Evolutionary conservation across 148 eudicot species (phyloP).

Genomic region (Hydrangea macrophylla): DNA sequence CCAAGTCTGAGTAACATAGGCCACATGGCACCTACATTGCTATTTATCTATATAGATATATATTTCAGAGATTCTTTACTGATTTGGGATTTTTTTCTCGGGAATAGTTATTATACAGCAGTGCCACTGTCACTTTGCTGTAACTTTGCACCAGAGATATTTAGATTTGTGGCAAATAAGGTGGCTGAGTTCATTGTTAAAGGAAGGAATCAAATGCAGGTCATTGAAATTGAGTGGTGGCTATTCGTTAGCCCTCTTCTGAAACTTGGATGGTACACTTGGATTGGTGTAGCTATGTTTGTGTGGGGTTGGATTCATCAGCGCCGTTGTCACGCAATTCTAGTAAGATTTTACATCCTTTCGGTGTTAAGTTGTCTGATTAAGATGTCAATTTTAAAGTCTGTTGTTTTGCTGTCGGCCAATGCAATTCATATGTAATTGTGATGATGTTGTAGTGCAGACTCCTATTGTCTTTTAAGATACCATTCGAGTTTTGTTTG

Average conservation of each 20-base stretch:
- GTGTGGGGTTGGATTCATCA: conserved; percentile 93
- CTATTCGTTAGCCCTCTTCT: conserved; percentile 52
- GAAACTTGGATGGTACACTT: conserved; percentile 64
- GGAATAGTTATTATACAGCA: conserved; percentile 72
- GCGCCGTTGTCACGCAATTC: conserved; percentile 73
- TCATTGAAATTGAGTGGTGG: conserved; percentile 41
- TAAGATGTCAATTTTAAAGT: neutral
- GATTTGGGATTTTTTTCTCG: conserved; percentile 27
- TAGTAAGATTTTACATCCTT: conserved; percentile 47
- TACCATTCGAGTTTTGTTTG: no score
- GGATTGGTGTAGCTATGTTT: conserved; percentile 76
- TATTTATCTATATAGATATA: no score
- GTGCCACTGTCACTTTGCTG: conserved; percentile 87
- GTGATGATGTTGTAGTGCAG: no score
- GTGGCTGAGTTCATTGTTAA: conserved; percentile 54
- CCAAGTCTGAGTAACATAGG: no score
- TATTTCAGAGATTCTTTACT: neutral
- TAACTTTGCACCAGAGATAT: conserved; percentile 53
- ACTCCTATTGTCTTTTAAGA: neutral
- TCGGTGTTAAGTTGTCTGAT: neutral
- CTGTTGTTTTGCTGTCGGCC: neutral
- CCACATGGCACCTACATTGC: no score
- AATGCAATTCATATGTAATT: no score
- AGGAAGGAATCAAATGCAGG: conserved; percentile 54
- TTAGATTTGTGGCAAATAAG: conserved; percentile 29